Conservation (phyloP, 495 filamentous ascomycete genomes). For the Penicillium cataractarum region DNA sequence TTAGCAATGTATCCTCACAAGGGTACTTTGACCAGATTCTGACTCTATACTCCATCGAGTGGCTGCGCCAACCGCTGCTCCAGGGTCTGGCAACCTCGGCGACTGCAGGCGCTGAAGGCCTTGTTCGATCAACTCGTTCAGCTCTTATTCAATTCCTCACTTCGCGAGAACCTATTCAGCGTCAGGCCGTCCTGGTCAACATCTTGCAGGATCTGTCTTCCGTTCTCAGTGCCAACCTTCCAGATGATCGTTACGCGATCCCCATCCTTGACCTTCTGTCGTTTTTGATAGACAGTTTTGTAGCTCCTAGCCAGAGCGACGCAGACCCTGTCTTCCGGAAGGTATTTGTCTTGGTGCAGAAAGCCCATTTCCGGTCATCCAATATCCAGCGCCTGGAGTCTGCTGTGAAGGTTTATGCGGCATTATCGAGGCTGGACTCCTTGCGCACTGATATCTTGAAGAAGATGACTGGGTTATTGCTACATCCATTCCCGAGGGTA, state of each 20-base stretch:
- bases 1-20: conserved; percentile 47
- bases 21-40: conserved; percentile 51
- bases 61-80: conserved; percentile 55
- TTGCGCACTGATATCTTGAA: conserved; percentile 50
- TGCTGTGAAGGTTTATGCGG: conserved; percentile 75
- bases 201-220: conserved; percentile 47
- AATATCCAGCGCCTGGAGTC: conserved; percentile 79
- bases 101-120: conserved; percentile 78
- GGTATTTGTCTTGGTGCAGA: conserved; percentile 71
- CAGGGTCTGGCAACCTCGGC: conserved; percentile 82
- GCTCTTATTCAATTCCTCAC: conserved; percentile 61
- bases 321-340: conserved; percentile 48
- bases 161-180: conserved; percentile 40
- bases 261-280: conserved; percentile 75
- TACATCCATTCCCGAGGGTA: conserved; percentile 68
- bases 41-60: conserved; percentile 38
- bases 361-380: conserved; percentile 77
- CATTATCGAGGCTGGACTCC: conserved; percentile 51
- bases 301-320: conserved; percentile 18
- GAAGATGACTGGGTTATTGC: conserved; percentile 61
- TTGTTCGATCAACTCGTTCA: conserved; percentile 72
- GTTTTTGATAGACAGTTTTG: conserved; percentile 65
- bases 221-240: conserved; percentile 49
- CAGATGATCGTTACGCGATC: conserved; percentile 70
- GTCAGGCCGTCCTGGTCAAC: conserved; percentile 30